Conservation (phyloP, 441 rosid genomes). For the Aleurites moluccanus region DNA sequence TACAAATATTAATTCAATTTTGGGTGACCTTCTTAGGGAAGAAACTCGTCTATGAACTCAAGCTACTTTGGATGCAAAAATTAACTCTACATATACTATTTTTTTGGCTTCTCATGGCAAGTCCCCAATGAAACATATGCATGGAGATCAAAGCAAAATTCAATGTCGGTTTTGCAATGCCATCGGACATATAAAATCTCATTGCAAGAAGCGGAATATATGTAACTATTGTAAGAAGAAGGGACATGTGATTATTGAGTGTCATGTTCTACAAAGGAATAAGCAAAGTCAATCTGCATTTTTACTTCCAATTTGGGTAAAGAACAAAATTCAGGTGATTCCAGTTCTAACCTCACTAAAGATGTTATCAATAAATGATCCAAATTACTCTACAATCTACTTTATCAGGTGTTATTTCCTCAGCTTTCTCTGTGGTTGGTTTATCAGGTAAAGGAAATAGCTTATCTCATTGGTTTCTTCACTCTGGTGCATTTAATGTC, state of each 20-base stretch:
- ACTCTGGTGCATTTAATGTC: too few species aligned
- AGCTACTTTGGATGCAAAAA: conserved; percentile 1
- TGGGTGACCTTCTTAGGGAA: background rate
- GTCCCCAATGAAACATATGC: background rate
- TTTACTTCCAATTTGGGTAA: background rate
- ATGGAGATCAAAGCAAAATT: background rate
- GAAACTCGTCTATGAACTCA: background rate
- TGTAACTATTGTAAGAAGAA: conserved; percentile 13
- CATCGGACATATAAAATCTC: background rate
- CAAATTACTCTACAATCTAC: too few species aligned
- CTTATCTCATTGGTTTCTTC: too few species aligned
- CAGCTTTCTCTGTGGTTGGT: too few species aligned
- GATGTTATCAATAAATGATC: too few species aligned
- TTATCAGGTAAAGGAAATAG: too few species aligned
- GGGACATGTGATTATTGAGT: background rate
- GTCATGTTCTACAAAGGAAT: background rate
- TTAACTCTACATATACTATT: background rate
- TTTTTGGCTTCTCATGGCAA: background rate
- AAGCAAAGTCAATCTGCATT: conserved; percentile 2
- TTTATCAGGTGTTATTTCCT: too few species aligned
- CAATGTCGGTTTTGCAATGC: background rate
- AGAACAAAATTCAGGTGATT: too few species aligned
- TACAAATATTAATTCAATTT: background rate
- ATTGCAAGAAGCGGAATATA: conserved; percentile 9
- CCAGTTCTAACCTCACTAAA: too few species aligned